Evolutionary conservation across 2,329 filamentous ascomycete genomes (phyloP).

Genomic region (Venturia asperata): DNA sequence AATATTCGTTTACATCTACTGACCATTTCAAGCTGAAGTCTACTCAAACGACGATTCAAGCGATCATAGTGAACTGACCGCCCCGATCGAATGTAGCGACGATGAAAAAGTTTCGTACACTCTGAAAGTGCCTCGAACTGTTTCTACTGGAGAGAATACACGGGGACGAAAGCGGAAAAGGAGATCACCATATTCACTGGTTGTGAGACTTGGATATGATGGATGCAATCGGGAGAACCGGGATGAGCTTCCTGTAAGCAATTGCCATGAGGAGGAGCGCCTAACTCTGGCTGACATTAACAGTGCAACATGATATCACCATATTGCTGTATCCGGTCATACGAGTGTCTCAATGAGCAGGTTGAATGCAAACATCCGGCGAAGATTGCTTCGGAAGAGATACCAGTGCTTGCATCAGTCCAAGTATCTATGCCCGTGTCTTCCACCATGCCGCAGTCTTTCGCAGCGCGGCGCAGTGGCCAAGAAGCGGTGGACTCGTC

Average conservation of each 20-base stretch:
- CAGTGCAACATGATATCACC: not conserved
- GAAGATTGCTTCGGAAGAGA: not conserved
- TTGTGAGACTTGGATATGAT: not conserved
- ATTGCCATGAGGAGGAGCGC: no score
- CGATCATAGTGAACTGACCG: not conserved
- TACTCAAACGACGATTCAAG: not conserved
- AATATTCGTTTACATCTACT: not conserved
- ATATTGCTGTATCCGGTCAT: conserved; percentile 2
- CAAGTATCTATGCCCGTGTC: not conserved
- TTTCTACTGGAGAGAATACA: no score
- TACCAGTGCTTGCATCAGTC: not conserved
- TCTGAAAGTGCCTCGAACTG: not conserved
- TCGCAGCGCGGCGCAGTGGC: not conserved
- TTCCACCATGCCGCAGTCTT: not conserved
- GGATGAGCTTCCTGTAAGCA: conserved; percentile 1
- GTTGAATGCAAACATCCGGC: not conserved
- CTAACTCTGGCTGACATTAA: not conserved
- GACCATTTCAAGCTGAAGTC: not conserved
- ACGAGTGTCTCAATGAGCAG: not conserved
- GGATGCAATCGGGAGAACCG: not conserved
- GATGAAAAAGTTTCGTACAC: not conserved
- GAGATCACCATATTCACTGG: not conserved
- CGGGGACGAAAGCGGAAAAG: not conserved
- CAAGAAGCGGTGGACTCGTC: not conserved
- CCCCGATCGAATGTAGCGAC: not conserved